Evolutionary conservation across 106 monocot genomes (phyloP).

Genomic region (Dioscorea dumetorum): DNA sequence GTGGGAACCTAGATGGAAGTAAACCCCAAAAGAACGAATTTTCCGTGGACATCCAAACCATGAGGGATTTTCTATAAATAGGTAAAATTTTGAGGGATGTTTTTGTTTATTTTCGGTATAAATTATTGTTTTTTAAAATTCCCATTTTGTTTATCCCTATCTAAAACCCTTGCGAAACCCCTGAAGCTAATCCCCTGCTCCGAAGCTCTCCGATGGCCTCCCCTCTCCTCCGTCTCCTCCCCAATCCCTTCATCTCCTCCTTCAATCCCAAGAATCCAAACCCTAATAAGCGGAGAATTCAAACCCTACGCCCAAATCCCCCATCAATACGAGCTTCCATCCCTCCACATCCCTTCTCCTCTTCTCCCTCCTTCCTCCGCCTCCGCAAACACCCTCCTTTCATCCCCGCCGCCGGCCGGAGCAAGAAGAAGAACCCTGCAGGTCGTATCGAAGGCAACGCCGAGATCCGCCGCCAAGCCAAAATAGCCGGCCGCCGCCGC

Average conservation of each 20-base stretch:
- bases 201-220: neutral
- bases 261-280: no score
- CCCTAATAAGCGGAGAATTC: neutral
- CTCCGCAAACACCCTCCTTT: neutral
- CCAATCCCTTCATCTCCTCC: no score
- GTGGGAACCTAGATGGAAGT: no score
- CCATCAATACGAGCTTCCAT: neutral
- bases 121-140: no score
- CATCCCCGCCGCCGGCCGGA: conserved; percentile 50
- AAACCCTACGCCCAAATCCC: neutral
- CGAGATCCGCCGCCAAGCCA: conserved; percentile 76
- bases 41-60: no score
- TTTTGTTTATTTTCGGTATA: no score
- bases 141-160: neutral
- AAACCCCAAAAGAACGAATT: no score
- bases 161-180: neutral
- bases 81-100: no score
- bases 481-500: conserved; percentile 43
- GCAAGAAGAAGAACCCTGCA: conserved; percentile 80
- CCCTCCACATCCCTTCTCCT: neutral
- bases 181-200: neutral
- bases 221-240: neutral
- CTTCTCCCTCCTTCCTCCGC: neutral
- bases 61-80: no score
- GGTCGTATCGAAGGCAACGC: conserved; percentile 87